These are phyloP conservation scores for Pichia nanzhaoensis DNA, from an alignment of 805 yeast genomes.

Conservation along the genomic window DNA sequence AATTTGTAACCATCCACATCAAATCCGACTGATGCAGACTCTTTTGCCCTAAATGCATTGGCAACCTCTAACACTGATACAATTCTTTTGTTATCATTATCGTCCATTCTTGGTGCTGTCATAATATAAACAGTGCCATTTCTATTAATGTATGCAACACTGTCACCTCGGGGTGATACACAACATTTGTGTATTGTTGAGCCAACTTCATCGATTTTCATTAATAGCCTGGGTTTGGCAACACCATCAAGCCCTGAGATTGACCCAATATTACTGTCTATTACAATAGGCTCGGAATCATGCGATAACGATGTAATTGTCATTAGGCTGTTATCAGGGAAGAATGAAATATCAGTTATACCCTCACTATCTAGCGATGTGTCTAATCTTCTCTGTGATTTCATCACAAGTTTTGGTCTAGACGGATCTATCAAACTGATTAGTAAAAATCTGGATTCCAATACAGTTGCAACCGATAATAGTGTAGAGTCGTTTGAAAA, in stretches of 20 bases:
- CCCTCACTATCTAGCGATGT: constrained; percentile 79
- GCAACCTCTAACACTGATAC: constrained; percentile 73
- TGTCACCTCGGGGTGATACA: constrained; percentile 81
- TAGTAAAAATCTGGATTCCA: constrained; percentile 74
- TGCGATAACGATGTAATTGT: constrained; percentile 51
- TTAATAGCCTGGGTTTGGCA: constrained; percentile 53
- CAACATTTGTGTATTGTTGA: constrained; percentile 66
- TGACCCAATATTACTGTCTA: constrained; percentile 54
- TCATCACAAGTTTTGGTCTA: constrained; percentile 63
- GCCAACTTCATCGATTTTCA: constrained; percentile 75
- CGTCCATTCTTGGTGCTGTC: constrained; percentile 51
- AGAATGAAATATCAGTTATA: constrained; percentile 71
- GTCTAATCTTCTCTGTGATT: constrained; percentile 55
- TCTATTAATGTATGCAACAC: constrained; percentile 73
- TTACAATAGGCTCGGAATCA: constrained; percentile 58
- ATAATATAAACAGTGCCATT: constrained; percentile 70
- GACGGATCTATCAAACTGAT: constrained; percentile 58
- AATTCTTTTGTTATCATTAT: constrained; percentile 49
- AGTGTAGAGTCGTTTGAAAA: constrained; percentile 69
- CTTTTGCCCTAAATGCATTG: constrained; percentile 61
- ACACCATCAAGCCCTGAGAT: constrained; percentile 34
- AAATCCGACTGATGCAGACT: constrained; percentile 73
- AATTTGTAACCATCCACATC: constrained; percentile 78
- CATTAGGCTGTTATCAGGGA: constrained; percentile 57
- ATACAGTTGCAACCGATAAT: constrained; percentile 65